Percentiles rank a stretch among this genome's conserved stretches.
Conservation (phyloP, 169 alveolate species). For the Plasmodium gonderi region DNA sequence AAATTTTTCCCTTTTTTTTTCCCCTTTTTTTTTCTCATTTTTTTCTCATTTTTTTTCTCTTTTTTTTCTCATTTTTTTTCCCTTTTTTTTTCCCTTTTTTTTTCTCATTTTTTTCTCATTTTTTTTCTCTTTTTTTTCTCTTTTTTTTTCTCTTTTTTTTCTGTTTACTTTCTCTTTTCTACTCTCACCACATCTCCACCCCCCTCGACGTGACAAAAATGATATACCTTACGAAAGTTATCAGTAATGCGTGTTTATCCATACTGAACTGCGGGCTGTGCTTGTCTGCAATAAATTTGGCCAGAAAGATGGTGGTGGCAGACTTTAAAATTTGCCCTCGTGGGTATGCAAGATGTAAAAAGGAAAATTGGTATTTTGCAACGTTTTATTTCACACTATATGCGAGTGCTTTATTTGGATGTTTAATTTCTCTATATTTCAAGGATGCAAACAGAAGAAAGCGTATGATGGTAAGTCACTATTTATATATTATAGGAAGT, state of each 20-base stretch:
- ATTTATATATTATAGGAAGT: conserved; percentile 45
- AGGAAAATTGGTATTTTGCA: conserved; percentile 49
- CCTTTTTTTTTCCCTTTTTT: too few relatives aligned
- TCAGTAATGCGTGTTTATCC: conserved; percentile 46
- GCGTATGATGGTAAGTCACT: conserved; percentile 4
- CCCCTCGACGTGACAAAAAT: background rate
- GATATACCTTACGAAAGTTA: conserved; percentile 42
- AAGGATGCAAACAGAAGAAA: conserved; percentile 44
- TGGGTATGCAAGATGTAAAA: conserved; percentile 18
- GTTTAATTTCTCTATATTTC: conserved; percentile 30
- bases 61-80: too few relatives aligned
- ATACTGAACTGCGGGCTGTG: conserved; percentile 50
- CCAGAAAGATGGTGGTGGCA: conserved; percentile 20
- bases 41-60: too few relatives aligned
- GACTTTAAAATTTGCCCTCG: conserved; percentile 36
- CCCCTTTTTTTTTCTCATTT: too few relatives aligned
- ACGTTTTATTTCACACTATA: conserved; percentile 26
- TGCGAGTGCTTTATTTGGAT: conserved; percentile 59
- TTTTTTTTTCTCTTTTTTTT: background rate
- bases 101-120: too few relatives aligned
- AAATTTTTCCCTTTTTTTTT: too few relatives aligned
- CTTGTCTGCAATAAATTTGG: conserved; percentile 25
- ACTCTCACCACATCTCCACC: background rate
- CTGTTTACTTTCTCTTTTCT: background rate
- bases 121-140: background rate